Conservation (phyloP, 306 rosid species). For the Prosopis cineraria region DNA sequence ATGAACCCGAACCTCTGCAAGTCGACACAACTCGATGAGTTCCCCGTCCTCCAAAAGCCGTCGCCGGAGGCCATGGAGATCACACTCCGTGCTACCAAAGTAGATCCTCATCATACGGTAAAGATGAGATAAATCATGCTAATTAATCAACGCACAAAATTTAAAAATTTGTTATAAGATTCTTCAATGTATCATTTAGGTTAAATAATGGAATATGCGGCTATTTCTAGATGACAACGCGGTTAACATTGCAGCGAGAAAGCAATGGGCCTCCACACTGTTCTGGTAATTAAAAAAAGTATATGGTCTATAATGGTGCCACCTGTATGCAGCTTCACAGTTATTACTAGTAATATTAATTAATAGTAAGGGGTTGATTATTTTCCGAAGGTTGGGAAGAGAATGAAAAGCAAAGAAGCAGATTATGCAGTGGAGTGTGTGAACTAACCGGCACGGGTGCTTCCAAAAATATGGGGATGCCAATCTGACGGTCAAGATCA, state of each 20-base stretch:
- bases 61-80: conserved; percentile 69
- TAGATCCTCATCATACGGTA: conserved; percentile 79
- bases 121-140: neutral
- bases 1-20: conserved; percentile 74
- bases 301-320: neutral
- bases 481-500: neutral
- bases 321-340: neutral
- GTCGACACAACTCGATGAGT: conserved; percentile 63
- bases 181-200: neutral
- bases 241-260: neutral
- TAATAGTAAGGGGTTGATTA: neutral
- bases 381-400: neutral
- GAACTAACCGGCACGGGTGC: neutral
- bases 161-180: neutral
- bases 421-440: neutral
- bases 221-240: conserved; percentile 5
- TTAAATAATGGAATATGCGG: neutral
- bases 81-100: conserved; percentile 53
- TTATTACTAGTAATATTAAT: neutral
- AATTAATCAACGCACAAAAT: neutral
- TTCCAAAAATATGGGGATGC: conserved; percentile 7
- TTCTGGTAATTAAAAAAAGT: neutral
- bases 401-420: neutral
- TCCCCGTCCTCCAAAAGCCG: conserved; percentile 80
- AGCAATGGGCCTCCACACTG: neutral